Evolutionary conservation across 2,329 filamentous ascomycete species (phyloP).

Genomic region (Aspergillus sp.): DNA sequence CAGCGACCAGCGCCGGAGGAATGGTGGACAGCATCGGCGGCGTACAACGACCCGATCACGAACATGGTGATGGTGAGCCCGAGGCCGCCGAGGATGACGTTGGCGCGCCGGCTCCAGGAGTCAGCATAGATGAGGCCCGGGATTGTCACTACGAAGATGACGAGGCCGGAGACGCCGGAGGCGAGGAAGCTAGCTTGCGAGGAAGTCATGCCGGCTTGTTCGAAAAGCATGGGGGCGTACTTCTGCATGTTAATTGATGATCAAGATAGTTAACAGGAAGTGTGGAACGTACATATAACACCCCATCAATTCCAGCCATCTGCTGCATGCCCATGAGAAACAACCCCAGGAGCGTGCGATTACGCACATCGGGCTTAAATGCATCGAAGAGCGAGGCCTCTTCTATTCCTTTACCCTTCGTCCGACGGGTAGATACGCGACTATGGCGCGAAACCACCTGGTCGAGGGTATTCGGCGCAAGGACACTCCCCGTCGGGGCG

Average conservation of each 20-base stretch:
- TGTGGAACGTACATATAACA: constrained; percentile 53
- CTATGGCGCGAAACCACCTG: background rate
- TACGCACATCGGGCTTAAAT: constrained; percentile 48
- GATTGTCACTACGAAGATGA: constrained; percentile 60
- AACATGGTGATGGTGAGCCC: constrained; percentile 30
- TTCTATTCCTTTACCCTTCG: constrained; percentile 3
- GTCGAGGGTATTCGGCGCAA: background rate
- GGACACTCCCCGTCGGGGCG: background rate
- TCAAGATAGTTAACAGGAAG: too few species aligned
- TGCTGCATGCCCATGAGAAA: constrained; percentile 64
- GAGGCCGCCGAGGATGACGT: too few species aligned
- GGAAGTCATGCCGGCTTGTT: constrained; percentile 59
- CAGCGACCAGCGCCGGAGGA: constrained; percentile 31
- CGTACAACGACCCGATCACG: constrained; percentile 37
- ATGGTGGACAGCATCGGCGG: constrained; percentile 31
- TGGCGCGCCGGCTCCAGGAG: constrained; percentile 53
- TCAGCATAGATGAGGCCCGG: constrained; percentile 60
- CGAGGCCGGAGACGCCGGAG: constrained; percentile 60
- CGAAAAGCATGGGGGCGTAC: constrained; percentile 63
- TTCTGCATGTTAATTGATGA: constrained; percentile 22
- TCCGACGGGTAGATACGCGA: too few species aligned
- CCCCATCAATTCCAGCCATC: constrained; percentile 62
- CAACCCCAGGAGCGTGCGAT: constrained; percentile 53
- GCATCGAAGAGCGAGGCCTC: constrained; percentile 32
- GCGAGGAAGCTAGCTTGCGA: constrained; percentile 60